Evolutionary conservation across 371 early-diverging fungal species (phyloP), one percentile per base, ranked within the genome.

Genomic region (Mycotypha africana): DNA sequence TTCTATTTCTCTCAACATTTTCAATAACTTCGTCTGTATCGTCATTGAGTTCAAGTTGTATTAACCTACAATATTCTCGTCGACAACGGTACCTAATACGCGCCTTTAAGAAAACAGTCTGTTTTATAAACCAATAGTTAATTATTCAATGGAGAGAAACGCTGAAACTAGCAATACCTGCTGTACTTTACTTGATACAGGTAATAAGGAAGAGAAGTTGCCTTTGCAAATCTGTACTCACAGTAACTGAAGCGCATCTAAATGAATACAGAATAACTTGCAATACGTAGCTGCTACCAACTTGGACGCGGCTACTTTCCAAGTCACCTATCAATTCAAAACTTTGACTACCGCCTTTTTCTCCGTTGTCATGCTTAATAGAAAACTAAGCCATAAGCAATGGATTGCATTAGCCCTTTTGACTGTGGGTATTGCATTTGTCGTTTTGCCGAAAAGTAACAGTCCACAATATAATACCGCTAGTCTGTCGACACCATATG

Each of bases 271-370:
- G 61, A 95, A 95, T 69, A 95, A 94, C 57, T 70, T 95, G 38
- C 94, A 92, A 59, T 95, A 93, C 53, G 64, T 89, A 4, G 92
- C 95, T 0, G 88, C 89, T 4, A 70, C 86, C 28, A 65, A 77
- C 5, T 71, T 95, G 19, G 93, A 93, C 39, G 91, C 95, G 1
- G 93, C 93, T 8, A 92, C 92, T 3, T 94, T 93, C 62, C 92
- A 92, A 70, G 92, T 94, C 33, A 90, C 92, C 12, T 94, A 94
- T 63, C 95, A 95, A 56, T 66, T 95, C 49, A 95, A 95, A 71
- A 93, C 93, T 49, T 71, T 95, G 31, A 92, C 95, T 3, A 92
- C 95, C 4, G 95, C 95, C 7, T 59, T 95, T 35, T 93, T 89
- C 60, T 83, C 87, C n/a, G 93, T 94, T 15, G 22, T 77, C 8